A percentile compares a stretch with the other conserved stretches of the same genome.
These are phyloP conservation scores for Mercurialis annua DNA, from an alignment of 345 rosid genomes.

Conservation along the genomic window DNA sequence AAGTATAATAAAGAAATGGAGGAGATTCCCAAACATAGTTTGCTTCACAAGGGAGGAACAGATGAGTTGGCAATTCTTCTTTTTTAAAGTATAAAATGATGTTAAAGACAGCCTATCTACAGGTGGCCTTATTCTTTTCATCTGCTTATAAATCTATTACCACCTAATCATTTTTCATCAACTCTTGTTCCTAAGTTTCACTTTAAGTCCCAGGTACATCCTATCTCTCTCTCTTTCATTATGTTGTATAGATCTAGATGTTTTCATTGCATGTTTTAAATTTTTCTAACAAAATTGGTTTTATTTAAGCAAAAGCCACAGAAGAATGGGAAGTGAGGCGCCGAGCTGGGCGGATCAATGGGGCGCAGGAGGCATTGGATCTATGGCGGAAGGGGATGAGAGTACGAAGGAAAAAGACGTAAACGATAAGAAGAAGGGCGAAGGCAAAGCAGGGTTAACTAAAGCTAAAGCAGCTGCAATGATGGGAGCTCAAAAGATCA, in stretches of 20 bases:
- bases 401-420: conserved; percentile 33
- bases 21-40: conserved; percentile 15
- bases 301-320: background rate
- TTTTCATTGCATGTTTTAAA: too few species aligned
- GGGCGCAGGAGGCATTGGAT: conserved; percentile 77
- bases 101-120: conserved; percentile 31
- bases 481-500: conserved; percentile 37
- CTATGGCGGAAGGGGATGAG: conserved; percentile 46
- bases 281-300: too few species aligned
- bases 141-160: background rate
- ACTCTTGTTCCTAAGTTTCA: background rate
- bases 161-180: background rate
- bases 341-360: conserved; percentile 96
- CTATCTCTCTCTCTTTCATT: background rate
- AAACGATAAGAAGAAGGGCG: conserved; percentile 32
- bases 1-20: background rate
- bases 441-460: conserved; percentile 34
- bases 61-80: conserved; percentile 37
- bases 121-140: conserved; percentile 6
- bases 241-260: background rate
- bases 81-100: conserved; percentile 9
- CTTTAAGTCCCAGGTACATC: background rate
- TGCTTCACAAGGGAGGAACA: conserved; percentile 30
- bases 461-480: conserved; percentile 39
- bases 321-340: conserved; percentile 62